Evolutionary conservation across 768 basidiomycete genomes (phyloP).

Genomic region (Suillus occidentalis): DNA sequence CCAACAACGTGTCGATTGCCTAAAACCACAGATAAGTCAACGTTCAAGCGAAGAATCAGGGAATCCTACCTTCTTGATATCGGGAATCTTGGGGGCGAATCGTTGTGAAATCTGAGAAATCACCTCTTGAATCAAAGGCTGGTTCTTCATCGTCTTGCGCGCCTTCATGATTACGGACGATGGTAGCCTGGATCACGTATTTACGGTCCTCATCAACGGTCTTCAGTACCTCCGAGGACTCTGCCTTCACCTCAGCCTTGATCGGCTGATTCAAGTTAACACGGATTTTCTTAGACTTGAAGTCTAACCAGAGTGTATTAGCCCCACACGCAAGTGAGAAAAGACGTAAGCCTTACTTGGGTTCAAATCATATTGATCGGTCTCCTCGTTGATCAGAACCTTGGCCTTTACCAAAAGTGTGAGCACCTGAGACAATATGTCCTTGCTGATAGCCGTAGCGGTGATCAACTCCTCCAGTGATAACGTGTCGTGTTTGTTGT

Average conservation of each 20-base stretch:
- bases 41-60: neutral
- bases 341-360: constrained; percentile 46
- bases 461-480: constrained; percentile 75
- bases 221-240: constrained; percentile 86
- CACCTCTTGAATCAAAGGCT: constrained; percentile 85
- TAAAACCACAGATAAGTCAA: constrained; percentile 28
- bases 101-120: constrained; percentile 85
- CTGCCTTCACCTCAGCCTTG: constrained; percentile 92
- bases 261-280: constrained; percentile 91
- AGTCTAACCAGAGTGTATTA: constrained; percentile 46
- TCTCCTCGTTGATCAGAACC: constrained; percentile 85
- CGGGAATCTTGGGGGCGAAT: constrained; percentile 90
- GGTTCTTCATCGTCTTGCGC: constrained; percentile 93
- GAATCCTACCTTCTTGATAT: constrained; percentile 84
- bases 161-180: constrained; percentile 97
- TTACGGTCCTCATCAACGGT: constrained; percentile 97
- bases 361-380: constrained; percentile 90
- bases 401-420: constrained; percentile 81
- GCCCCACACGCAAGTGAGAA: neutral
- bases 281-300: constrained; percentile 93
- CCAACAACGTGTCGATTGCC: constrained; percentile 89
- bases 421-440: constrained; percentile 67
- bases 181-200: constrained; percentile 93
- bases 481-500: constrained; percentile 88
- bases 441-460: constrained; percentile 81